Conservation (phyloP, 129 eudicot genomes). For the Chrysanthemum lavandulifolium region DNA sequence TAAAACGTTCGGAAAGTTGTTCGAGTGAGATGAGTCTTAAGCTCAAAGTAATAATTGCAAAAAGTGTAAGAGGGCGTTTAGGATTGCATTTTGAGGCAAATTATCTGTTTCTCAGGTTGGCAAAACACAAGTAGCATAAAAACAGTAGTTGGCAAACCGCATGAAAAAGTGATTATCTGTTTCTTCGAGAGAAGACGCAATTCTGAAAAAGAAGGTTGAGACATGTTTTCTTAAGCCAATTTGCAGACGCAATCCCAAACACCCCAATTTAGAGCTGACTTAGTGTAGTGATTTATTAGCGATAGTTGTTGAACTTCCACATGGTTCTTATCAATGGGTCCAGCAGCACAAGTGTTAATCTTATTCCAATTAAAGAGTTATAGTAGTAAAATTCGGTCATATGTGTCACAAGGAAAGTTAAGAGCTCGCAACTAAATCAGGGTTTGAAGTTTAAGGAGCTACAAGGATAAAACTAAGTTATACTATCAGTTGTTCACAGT, state of each 20-base stretch:
- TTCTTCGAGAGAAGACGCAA: too few species aligned
- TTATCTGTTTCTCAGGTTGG: too few species aligned
- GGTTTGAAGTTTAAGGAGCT: neutral
- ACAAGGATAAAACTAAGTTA: neutral
- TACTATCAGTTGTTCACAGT: neutral
- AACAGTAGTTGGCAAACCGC: too few species aligned
- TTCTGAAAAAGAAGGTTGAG: too few species aligned
- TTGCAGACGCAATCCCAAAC: too few species aligned
- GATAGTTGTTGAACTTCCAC: neutral
- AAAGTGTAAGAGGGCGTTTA: too few species aligned
- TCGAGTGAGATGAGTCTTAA: neutral
- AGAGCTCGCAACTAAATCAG: neutral
- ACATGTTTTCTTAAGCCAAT: too few species aligned
- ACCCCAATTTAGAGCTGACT: neutral
- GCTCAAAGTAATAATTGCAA: neutral
- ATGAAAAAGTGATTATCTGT: too few species aligned
- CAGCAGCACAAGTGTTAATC: neutral
- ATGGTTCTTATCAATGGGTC: too few species aligned
- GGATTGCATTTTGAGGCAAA: too few species aligned
- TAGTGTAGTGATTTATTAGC: neutral
- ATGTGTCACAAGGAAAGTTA: neutral
- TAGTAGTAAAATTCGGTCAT: neutral
- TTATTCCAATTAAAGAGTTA: neutral
- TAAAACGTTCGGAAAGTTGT: neutral
- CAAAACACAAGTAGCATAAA: too few species aligned